Base-by-base conservation (phyloP, 768 basidiomycete genomes). In the Punctularia strigosozonata region DNA sequence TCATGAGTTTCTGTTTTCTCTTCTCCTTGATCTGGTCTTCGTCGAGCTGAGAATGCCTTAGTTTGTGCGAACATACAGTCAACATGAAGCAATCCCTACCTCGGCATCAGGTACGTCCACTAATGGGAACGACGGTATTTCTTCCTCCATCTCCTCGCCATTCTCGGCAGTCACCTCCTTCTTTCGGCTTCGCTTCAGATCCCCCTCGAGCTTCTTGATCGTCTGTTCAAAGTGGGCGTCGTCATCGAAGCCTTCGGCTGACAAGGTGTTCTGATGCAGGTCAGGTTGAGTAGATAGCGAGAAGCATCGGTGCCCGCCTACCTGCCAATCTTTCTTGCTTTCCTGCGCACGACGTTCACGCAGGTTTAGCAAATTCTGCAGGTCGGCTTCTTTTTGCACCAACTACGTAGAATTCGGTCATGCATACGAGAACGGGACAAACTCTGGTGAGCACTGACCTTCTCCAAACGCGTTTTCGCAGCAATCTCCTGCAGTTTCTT, bases 11-110 rank as follows among this genome's bases (percentile, higher is more conserved):
- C 55, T 99, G 95, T 51, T 82, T 86, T 51, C 79, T 80, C 64
- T 98, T 99, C 59, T 99, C 95, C 55, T 87, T 97, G 25, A 97
- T 55, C 19, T 78, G 71, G 28, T 94, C 91, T 52, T 98, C 92
- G 49, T 88, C 86, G 6, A 90, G 69, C 82, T 88, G 42, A 39
- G 5, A 20, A 25, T 14, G 2, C 2, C 14, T 6, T 26, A 30
- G 31, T 26, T 30, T 4, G 25, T 7, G 7, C 13, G 26, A 15
- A 25, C 20, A 2, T 8, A 5, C 21, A 39, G 26, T 25, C 30
- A 22, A 23, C n/a, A n/a, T 30, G 30, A 31, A 36, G n/a, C 1
- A 25, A 17, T n/a, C 50, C 66, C 44, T 45, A 91, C 81, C 42
- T 94, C 84, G 5, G 74, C 79, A 57, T 99, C 95, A 0, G 91